Evolutionary conservation across 2,329 filamentous ascomycete species (phyloP), one percentile per base, ranked within the genome.

Genomic region (Cladophialophora yegresii): DNA sequence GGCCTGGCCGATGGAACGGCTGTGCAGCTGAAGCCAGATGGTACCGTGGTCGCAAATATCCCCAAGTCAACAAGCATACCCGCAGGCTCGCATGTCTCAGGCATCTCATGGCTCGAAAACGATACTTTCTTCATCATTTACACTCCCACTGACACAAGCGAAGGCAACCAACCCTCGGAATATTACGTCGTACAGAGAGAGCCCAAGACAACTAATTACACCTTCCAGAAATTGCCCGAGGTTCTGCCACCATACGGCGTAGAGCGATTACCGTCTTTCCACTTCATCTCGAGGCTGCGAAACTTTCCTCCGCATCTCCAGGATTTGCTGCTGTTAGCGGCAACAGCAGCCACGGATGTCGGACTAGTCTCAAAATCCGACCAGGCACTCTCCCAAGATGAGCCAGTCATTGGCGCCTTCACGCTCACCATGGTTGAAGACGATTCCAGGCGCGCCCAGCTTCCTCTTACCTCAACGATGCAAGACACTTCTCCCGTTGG

Each of bases 61-160:
- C 92, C 93, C 26, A 86, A 86, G 64, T 91, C 93, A 2, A 87
- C 91, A 5, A 83, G 83, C 63, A 72, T 95, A 7, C 82, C 83
- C 67, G 80, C 75, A 70, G 85, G 82, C 70, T 87, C 85, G 73
- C 87, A 91, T 77, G 91, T 96, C 2, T 91, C 92, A 3, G 89
- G 89, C 16, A 83, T 99, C 47, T 84, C 84, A 43, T 99, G 96
- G 95, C 83, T 98, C 22, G 90, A 95, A 73, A 96, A 95, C 71
- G 80, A 96, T 71, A 80, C 93, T 1, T 96, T 97, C 74, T 82
- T 98, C 51, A 83, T 89, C 61, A 85, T 95, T 23, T 89, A 97
- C 76, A 91, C 90, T 0, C 83, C 85, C n/a, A 78, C 76, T 60
- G 81, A 82, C 59, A 78, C 78, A 26, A 72, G 72, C 28, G 45